phyloP scores from a whole-genome alignment of 2,329 filamentous ascomycete genomes.

The Pyrenophora teres region DNA sequence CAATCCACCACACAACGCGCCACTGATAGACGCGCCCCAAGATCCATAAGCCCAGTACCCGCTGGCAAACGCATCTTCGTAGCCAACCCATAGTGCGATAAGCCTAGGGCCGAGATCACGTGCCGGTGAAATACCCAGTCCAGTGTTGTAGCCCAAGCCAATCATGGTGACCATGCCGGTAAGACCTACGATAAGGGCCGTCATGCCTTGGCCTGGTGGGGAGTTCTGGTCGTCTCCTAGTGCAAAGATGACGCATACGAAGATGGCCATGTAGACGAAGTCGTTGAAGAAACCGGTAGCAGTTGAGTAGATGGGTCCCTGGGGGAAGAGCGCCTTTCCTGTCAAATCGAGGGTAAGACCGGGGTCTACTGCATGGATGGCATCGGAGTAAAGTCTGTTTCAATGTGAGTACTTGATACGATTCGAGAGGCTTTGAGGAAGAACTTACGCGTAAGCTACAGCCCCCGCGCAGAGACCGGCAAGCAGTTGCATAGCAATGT shows the following conservation, averaged over 20 bases:
- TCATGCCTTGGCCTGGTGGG: slow-evolving; percentile 53
- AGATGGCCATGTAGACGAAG: slow-evolving; percentile 67
- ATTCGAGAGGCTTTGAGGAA: slow-evolving; percentile 47
- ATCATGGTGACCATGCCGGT: slow-evolving; percentile 33
- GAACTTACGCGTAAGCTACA: slow-evolving; percentile 50
- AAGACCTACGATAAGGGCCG: slow-evolving; percentile 51
- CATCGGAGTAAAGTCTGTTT: slow-evolving; percentile 49
- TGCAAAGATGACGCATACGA: slow-evolving; percentile 73
- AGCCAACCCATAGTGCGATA: slow-evolving; percentile 69
- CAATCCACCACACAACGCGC: slow-evolving; percentile 32
- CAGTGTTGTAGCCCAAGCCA: slow-evolving; percentile 35
- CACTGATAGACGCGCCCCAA: slow-evolving; percentile 31
- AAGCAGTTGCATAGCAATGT: slow-evolving; percentile 58
- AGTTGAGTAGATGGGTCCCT: slow-evolving; percentile 61
- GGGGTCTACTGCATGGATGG: slow-evolving; percentile 65
- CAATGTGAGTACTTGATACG: slow-evolving; percentile 23
- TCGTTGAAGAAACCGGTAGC: slow-evolving; percentile 73
- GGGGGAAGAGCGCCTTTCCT: slow-evolving; percentile 66
- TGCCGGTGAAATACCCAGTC: slow-evolving; percentile 66
- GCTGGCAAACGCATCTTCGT: slow-evolving; percentile 55
- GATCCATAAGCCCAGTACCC: slow-evolving; percentile 39
- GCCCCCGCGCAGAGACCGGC: slow-evolving; percentile 55
- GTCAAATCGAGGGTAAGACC: slow-evolving; percentile 32
- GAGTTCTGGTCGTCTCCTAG: slow-evolving; percentile 57
- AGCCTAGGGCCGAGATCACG: slow-evolving; percentile 74